Percentiles rank a stretch among this genome's conserved stretches.
Evolutionary conservation across 2,329 filamentous ascomycete species (phyloP).

Genomic region (Aureobasidium sp.): DNA sequence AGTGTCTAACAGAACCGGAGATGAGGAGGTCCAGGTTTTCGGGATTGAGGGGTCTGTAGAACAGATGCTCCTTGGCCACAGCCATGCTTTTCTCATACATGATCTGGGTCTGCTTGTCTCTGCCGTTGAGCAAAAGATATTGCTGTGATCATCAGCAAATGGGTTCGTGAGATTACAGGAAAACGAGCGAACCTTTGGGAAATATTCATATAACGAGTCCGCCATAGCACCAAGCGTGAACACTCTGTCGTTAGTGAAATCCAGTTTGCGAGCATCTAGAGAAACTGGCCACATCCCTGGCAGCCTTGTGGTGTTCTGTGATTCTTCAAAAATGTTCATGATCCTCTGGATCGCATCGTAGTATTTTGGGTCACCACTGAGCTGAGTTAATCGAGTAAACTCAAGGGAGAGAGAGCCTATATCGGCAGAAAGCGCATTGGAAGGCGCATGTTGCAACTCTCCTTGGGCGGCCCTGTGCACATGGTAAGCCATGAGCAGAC

Average conservation of each 20-base stretch:
- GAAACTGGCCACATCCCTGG: conserved; percentile 56
- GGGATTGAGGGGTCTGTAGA: conserved; percentile 37
- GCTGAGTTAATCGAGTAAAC: conserved; percentile 56
- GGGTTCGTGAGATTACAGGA: too few species aligned
- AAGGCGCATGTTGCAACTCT: conserved; percentile 24
- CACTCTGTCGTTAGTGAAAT: conserved; percentile 23
- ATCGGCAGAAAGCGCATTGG: conserved; percentile 38
- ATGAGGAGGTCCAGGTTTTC: conserved; percentile 40
- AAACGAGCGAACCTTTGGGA: conserved; percentile 19
- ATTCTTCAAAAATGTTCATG: conserved; percentile 45
- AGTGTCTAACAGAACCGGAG: conserved; percentile 38
- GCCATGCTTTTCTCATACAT: conserved; percentile 41
- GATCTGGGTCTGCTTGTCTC: conserved; percentile 32
- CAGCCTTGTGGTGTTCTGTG: conserved; percentile 47
- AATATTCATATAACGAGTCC: conserved; percentile 29
- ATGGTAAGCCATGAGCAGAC: neutral
- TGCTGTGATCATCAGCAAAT: conserved; percentile 5
- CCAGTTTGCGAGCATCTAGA: conserved; percentile 37
- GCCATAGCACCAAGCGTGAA: conserved; percentile 28
- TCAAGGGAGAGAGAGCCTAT: conserved; percentile 54
- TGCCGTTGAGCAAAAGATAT: conserved; percentile 23
- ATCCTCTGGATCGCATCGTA: conserved; percentile 56
- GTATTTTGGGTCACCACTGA: conserved; percentile 52
- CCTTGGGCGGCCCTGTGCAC: conserved; percentile 16
- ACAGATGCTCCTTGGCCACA: conserved; percentile 40